phyloP scores from a whole-genome alignment of 192 early-diverging fungal species.

The Pilaira anomala region DNA sequence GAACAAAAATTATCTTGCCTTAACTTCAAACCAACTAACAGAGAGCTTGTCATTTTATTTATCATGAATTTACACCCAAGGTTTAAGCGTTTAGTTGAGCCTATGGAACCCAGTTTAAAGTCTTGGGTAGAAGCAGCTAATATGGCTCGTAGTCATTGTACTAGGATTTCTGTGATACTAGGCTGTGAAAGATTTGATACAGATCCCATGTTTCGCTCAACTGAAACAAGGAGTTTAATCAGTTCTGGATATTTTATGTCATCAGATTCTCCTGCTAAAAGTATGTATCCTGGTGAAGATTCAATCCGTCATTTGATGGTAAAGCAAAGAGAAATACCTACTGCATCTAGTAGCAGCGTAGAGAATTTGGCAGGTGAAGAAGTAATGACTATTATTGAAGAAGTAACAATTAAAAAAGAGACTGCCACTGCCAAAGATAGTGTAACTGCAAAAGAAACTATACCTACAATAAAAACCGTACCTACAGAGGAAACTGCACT shows the following conservation, averaged over 20 bases:
- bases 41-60: constrained; percentile 20
- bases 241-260: constrained; percentile 13
- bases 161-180: constrained; percentile 5
- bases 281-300: background rate
- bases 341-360: too few relatives aligned
- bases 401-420: background rate
- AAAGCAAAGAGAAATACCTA: background rate
- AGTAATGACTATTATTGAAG: too few relatives aligned
- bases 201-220: background rate
- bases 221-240: constrained; percentile 1
- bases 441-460: background rate
- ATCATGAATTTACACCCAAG: constrained; percentile 24
- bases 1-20: background rate
- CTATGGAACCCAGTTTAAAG: background rate
- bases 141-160: constrained; percentile 11
- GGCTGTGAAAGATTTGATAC: constrained; percentile 4
- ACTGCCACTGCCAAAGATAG: background rate
- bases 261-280: background rate
- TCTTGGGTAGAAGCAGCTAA: constrained; percentile 4
- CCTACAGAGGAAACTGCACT: background rate
- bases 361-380: too few relatives aligned
- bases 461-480: too few relatives aligned
- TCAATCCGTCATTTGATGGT: background rate
- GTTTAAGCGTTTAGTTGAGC: constrained; percentile 24
- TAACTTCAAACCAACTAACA: background rate